Conservation (phyloP, 2,329 filamentous ascomycete genomes). For the Ceratocystis variospora region DNA sequence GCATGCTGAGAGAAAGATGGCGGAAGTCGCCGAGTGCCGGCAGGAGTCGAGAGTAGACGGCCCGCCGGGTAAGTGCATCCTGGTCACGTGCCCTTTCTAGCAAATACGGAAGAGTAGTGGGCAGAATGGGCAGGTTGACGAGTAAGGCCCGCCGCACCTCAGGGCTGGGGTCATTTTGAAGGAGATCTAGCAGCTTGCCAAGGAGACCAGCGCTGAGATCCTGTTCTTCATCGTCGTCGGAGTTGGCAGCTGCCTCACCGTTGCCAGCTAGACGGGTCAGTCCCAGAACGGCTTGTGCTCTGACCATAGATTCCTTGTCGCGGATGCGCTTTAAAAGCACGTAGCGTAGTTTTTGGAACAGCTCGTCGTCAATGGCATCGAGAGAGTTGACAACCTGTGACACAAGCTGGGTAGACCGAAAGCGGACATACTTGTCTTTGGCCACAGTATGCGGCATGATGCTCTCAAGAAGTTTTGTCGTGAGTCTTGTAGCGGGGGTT, state of each 20-base stretch:
- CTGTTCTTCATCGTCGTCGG: constrained; percentile 58
- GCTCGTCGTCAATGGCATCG: constrained; percentile 78
- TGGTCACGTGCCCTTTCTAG: constrained; percentile 83
- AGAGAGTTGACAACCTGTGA: constrained; percentile 86
- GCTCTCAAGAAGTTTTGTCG: constrained; percentile 56
- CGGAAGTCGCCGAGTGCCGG: constrained; percentile 88
- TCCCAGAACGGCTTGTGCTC: constrained; percentile 81
- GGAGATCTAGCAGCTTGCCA: constrained; percentile 69
- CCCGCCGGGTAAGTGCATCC: constrained; percentile 68
- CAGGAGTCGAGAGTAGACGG: constrained; percentile 74
- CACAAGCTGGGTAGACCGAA: constrained; percentile 76
- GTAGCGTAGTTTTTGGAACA: constrained; percentile 70
- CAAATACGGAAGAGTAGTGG: constrained; percentile 69
- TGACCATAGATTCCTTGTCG: constrained; percentile 87
- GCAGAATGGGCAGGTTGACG: constrained; percentile 76
- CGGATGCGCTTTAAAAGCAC: constrained; percentile 72
- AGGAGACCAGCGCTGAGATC: constrained; percentile 54
- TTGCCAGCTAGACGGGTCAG: constrained; percentile 74
- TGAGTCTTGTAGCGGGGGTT: constrained; percentile 71
- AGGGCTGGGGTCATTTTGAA: constrained; percentile 87
- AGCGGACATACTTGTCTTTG: constrained; percentile 89
- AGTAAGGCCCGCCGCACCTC: constrained; percentile 83
- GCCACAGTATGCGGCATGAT: constrained; percentile 63
- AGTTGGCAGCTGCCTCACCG: constrained; percentile 55
- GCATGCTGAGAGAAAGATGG: constrained; percentile 80